phyloP scores from a whole-genome alignment of 169 alveolate species.

The Eimeria necatrix region DNA sequence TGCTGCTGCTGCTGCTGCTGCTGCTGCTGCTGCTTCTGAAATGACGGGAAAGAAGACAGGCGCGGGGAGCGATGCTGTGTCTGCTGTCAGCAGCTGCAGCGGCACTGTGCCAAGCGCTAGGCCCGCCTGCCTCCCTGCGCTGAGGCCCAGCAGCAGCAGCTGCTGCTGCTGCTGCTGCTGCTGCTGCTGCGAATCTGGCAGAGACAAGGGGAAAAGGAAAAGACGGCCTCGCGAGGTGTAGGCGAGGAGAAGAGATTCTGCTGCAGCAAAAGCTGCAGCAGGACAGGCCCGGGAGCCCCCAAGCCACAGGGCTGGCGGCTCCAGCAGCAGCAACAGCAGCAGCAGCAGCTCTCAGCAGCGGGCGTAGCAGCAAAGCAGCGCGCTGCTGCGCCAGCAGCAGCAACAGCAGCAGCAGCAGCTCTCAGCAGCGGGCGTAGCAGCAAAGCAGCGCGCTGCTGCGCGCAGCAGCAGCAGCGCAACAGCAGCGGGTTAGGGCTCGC shows the following conservation, averaged over 20 bases:
- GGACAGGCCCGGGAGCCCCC: constrained; percentile 24
- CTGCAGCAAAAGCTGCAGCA: constrained; percentile 34
- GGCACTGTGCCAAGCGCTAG: constrained; percentile 26
- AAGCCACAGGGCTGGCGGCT: constrained; percentile 10
- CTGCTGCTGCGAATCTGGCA: constrained; percentile 29
- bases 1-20: constrained; percentile 22
- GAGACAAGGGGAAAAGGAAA: constrained; percentile 27
- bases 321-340: constrained; percentile 45
- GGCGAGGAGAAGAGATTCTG: constrained; percentile 33
- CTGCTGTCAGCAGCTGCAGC: constrained; percentile 50
- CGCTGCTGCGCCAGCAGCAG: constrained; percentile 41
- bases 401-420: constrained; percentile 22
- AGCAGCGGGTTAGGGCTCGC: too few relatives aligned
- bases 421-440: too few relatives aligned
- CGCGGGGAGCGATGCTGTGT: neutral
- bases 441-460: too few relatives aligned
- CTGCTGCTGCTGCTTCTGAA: constrained; percentile 16
- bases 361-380: neutral
- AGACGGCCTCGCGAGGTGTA: constrained; percentile 44
- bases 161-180: constrained; percentile 18
- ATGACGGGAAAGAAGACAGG: constrained; percentile 24
- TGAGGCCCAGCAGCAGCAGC: neutral
- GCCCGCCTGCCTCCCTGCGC: constrained; percentile 13
- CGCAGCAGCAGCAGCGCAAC: too few relatives aligned
- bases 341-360: constrained; percentile 14